Percentiles rank a stretch among this genome's conserved stretches.
These are phyloP conservation scores for Camelina laxa DNA, from an alignment of 345 rosid genomes.

Conservation along the genomic window DNA sequence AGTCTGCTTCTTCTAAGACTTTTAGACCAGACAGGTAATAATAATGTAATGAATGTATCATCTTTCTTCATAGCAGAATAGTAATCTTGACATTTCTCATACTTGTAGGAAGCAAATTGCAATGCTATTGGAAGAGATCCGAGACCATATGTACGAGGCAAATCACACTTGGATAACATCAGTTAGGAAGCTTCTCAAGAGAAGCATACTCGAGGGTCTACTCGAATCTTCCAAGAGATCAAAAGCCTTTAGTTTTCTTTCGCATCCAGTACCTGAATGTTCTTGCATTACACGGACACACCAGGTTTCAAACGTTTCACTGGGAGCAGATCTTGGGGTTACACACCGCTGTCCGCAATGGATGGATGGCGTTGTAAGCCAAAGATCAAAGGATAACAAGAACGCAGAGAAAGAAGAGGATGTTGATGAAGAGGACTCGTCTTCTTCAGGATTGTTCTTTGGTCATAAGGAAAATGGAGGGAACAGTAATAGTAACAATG, in stretches of 20 bases:
- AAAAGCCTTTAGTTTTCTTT: constrained; percentile 67
- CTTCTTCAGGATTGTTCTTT: constrained; percentile 72
- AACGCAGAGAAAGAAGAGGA: constrained; percentile 78
- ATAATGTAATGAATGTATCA: constrained; percentile 6
- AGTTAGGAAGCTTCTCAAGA: constrained; percentile 67
- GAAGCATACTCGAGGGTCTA: constrained; percentile 72
- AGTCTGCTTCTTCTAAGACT: constrained; percentile 78
- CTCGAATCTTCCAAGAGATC: constrained; percentile 58
- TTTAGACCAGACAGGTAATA: constrained; percentile 91
- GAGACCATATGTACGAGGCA: constrained; percentile 74
- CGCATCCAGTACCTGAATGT: constrained; percentile 92
- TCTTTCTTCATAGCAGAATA: neutral
- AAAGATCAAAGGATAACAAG: constrained; percentile 58
- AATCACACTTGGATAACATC: constrained; percentile 83
- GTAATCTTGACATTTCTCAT: neutral
- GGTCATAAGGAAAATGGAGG: constrained; percentile 42
- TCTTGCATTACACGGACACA: constrained; percentile 57
- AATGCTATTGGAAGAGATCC: constrained; percentile 68
- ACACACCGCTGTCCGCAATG: constrained; percentile 71
- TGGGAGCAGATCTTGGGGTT: constrained; percentile 59
- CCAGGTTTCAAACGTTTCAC: constrained; percentile 44
- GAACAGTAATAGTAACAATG: constrained; percentile 53
- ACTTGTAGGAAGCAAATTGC: constrained; percentile 63
- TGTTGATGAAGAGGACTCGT: constrained; percentile 72
- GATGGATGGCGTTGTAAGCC: constrained; percentile 56